Conservation (phyloP, 768 basidiomycete genomes). For the Amyloporia xantha region DNA sequence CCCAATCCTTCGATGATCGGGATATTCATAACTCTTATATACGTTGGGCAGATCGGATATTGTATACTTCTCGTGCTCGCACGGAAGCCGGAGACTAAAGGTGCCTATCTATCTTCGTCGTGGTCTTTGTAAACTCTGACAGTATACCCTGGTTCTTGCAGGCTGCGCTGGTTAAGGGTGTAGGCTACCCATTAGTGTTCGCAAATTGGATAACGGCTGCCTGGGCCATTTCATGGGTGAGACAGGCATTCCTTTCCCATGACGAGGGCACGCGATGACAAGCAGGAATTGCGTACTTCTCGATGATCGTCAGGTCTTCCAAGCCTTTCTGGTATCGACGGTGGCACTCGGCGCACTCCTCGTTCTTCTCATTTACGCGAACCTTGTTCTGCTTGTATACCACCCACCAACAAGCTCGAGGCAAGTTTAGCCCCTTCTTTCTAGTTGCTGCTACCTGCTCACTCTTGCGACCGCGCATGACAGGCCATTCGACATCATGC, state of each 20-base stretch:
- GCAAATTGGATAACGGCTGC: constrained; percentile 76
- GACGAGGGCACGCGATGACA: not conserved
- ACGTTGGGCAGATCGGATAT: constrained; percentile 70
- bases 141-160: constrained; percentile 19
- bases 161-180: constrained; percentile 67
- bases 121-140: not conserved
- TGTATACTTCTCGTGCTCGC: constrained; percentile 72
- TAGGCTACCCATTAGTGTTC: constrained; percentile 71
- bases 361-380: constrained; percentile 70
- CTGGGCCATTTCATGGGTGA: constrained; percentile 76
- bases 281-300: not conserved
- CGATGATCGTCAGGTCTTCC: constrained; percentile 44
- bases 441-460: too few species aligned
- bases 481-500: constrained; percentile 66
- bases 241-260: not conserved
- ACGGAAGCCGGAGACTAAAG: constrained; percentile 76
- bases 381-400: constrained; percentile 70
- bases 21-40: constrained; percentile 55
- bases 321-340: constrained; percentile 72
- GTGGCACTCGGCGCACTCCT: constrained; percentile 66
- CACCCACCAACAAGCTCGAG: constrained; percentile 46
- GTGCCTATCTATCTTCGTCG: constrained; percentile 6
- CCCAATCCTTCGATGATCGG: constrained; percentile 54
- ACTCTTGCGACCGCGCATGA: not conserved
- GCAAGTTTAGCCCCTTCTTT: constrained; percentile 6